Evolutionary conservation across 305 asterid genomes (phyloP).

Genomic region (Fraxinus baroniana): DNA sequence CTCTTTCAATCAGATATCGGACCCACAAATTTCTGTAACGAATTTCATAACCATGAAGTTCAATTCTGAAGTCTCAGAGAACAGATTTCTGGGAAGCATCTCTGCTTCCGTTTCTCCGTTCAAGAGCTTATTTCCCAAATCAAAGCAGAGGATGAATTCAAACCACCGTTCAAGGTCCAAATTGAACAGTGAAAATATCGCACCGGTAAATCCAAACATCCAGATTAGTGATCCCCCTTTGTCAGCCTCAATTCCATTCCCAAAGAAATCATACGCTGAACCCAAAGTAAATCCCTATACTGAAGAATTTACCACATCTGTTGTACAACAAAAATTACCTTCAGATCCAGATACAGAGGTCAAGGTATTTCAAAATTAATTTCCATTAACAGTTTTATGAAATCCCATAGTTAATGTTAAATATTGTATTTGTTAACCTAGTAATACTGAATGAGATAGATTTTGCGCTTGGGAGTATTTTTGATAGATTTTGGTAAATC

Average conservation of each 20-base stretch:
- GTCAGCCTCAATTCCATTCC: constrained; percentile 44
- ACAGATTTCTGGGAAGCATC: constrained; percentile 62
- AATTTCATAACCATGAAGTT: constrained; percentile 14
- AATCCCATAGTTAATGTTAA: constrained; percentile 15
- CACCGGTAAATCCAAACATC: constrained; percentile 70
- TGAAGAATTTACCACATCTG: constrained; percentile 34
- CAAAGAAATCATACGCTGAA: constrained; percentile 43
- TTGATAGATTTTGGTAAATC: neutral
- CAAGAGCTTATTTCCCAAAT: constrained; percentile 57
- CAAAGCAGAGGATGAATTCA: constrained; percentile 53
- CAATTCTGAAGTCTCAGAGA: constrained; percentile 48
- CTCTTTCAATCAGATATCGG: constrained; percentile 12
- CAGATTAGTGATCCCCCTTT: constrained; percentile 63
- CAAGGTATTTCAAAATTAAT: constrained; percentile 45
- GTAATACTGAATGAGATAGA: neutral
- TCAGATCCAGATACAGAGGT: constrained; percentile 56
- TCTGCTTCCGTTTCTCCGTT: constrained; percentile 54
- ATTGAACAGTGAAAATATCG: constrained; percentile 54
- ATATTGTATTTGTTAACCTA: neutral
- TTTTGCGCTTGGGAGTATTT: neutral
- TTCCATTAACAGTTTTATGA: neutral
- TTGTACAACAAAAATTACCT: constrained; percentile 24
- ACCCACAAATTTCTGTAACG: neutral
- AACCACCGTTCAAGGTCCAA: constrained; percentile 40
- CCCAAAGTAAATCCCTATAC: constrained; percentile 17